Base-by-base conservation (phyloP, 2,329 filamentous ascomycete genomes). In the Cladosporium phlei region DNA sequence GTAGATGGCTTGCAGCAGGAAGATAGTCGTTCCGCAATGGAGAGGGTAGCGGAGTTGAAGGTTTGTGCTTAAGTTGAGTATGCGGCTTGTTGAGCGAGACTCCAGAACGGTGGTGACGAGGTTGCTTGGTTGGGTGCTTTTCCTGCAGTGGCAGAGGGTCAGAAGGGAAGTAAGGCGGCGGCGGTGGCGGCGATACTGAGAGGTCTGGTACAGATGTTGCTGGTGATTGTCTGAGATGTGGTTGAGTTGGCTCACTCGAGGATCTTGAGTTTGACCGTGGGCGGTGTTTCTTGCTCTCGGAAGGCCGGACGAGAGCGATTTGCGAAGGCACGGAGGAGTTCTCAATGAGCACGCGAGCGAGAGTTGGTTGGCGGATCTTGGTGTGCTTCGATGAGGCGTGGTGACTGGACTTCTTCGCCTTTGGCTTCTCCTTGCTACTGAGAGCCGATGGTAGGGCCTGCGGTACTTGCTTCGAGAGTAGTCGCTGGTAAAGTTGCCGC, bases 401-500 rank as follows among this genome's bases (percentile, higher is more conserved):
- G 17, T 42, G 24, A 19, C 16, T 21, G 9, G 32, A 2, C 5
- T 20, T 47, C 17, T 17, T 28, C 7, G 25, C 11, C 4, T 22
- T 29, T 4, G 9, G 9, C 16, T 16, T 39, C 17, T 11, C 22
- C 9, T 32, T 19, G n/a, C n/a, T 17, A 10, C 22, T 14, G 14
- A 3, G 30, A 14, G 22, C 14, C 14, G 11, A 16, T 17, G 40
- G 20, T 7, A 45, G 11, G n/a, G 8, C 22, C 12, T 20, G 9
- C 32, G 43, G 34, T 9, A 29, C 5, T 3, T 20, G 16, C 25
- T 11, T 14, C 10, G 25, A 14, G 6, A 37, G 17, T 48, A 59
- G 50, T 5, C 60, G 52, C 9, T 46, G 52, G 42, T 62, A 68
- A 7, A 74, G 61, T 46, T 68, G 60, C 22, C 64, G 64, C 40